These are phyloP conservation scores for Rubia tinctorum DNA, from an alignment of 305 asterid species.

Conservation along the genomic window DNA sequence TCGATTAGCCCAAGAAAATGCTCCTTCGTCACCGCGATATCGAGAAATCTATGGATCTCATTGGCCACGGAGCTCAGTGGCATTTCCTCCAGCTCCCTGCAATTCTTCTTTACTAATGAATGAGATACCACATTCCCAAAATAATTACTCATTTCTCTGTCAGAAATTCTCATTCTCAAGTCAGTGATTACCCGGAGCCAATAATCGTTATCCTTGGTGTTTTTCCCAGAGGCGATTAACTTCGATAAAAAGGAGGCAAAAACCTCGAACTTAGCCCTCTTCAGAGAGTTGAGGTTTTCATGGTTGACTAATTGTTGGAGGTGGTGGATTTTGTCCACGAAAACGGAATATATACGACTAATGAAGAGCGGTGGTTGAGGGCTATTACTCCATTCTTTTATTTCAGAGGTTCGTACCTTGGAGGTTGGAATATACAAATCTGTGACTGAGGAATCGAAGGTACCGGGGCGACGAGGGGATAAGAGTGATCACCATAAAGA, in stretches of 20 bases:
- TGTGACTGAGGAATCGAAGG: constrained; percentile 31
- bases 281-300: background rate
- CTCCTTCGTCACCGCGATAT: constrained; percentile 33
- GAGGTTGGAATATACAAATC: constrained; percentile 34
- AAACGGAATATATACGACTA: constrained; percentile 58
- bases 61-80: constrained; percentile 23
- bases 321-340: constrained; percentile 23
- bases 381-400: background rate
- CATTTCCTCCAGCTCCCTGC: constrained; percentile 28
- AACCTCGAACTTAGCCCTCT: constrained; percentile 46
- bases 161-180: constrained; percentile 39
- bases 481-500: constrained; percentile 49
- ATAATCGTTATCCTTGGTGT: constrained; percentile 12
- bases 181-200: constrained; percentile 51
- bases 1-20: constrained; percentile 64
- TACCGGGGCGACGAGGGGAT: constrained; percentile 41
- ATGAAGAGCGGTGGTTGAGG: background rate
- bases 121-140: too few species aligned
- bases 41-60: constrained; percentile 42
- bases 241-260: constrained; percentile 62
- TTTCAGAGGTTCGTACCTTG: constrained; percentile 16
- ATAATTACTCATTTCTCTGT: constrained; percentile 28
- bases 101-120: constrained; percentile 43
- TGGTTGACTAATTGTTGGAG: constrained; percentile 43
- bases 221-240: constrained; percentile 29